phyloP scores from a whole-genome alignment of 768 basidiomycete species.

The Tubosaeta sp. region DNA sequence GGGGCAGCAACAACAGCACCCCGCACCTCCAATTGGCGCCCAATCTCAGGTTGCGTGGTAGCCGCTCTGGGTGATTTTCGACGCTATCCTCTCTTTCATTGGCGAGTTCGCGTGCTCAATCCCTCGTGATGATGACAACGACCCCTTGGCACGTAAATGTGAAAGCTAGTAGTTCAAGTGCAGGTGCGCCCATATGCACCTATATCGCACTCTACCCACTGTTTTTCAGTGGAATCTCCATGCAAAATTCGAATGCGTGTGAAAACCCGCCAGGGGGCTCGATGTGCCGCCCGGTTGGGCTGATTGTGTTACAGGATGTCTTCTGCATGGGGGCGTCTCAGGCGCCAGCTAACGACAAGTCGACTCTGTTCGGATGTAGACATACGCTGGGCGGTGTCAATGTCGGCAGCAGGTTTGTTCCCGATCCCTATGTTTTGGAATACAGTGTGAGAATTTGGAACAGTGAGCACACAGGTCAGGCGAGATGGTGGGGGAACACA shows the following conservation, averaged over 20 bases:
- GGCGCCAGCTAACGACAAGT: constrained; percentile 10
- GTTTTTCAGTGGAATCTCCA: constrained; percentile 68
- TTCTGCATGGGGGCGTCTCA: constrained; percentile 11
- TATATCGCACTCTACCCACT: background rate
- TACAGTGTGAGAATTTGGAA: no score
- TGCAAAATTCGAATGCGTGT: constrained; percentile 66
- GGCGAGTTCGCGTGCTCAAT: constrained; percentile 17
- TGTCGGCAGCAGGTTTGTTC: constrained; percentile 69
- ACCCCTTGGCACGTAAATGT: constrained; percentile 30
- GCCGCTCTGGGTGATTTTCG: constrained; percentile 30
- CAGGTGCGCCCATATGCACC: constrained; percentile 47
- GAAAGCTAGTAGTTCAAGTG: constrained; percentile 79
- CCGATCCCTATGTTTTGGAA: constrained; percentile 77
- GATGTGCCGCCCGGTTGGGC: constrained; percentile 58
- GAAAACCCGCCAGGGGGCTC: constrained; percentile 47
- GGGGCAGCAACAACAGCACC: no score
- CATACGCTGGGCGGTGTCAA: constrained; percentile 89
- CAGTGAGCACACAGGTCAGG: no score
- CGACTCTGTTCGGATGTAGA: constrained; percentile 60
- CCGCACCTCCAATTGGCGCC: no score
- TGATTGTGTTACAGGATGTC: constrained; percentile 17
- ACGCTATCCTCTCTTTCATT: constrained; percentile 32
- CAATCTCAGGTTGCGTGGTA: no score
- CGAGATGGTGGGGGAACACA: no score
- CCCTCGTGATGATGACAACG: constrained; percentile 40